A percentile compares a stretch with the other conserved stretches of the same genome.
Conservation (phyloP, 345 rosid species). For the Eutrema yunnanense region DNA sequence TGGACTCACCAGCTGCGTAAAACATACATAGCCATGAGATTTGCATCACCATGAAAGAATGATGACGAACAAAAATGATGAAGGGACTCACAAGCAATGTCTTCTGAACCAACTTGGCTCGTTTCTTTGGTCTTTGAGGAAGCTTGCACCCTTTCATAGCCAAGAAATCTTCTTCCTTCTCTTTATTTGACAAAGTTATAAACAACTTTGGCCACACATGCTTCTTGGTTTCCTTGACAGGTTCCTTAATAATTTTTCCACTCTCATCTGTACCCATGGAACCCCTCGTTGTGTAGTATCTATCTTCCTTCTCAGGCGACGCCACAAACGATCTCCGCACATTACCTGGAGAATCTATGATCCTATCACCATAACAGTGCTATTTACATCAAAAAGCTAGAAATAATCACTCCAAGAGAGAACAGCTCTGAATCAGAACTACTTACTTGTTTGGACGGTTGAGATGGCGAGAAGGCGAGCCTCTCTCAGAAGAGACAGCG, state of each 20-base stretch:
- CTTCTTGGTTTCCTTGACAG: constrained; percentile 54
- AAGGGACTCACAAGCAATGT: constrained; percentile 57
- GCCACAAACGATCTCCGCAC: constrained; percentile 40
- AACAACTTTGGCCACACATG: constrained; percentile 74
- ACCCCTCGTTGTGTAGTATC: constrained; percentile 77
- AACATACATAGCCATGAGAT: background rate
- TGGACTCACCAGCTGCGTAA: constrained; percentile 73
- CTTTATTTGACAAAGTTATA: constrained; percentile 73
- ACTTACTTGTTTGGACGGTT: constrained; percentile 53
- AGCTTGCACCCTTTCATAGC: constrained; percentile 94
- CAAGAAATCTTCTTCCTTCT: constrained; percentile 92
- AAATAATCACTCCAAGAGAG: background rate
- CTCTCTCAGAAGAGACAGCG: constrained; percentile 40
- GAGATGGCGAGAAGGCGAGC: constrained; percentile 45
- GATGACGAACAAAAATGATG: background rate
- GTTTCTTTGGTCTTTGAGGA: constrained; percentile 87
- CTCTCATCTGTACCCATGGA: constrained; percentile 63
- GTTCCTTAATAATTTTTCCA: constrained; percentile 48
- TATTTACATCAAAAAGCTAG: background rate
- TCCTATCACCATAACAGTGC: constrained; percentile 36
- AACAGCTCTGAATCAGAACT: background rate
- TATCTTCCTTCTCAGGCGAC: constrained; percentile 74
- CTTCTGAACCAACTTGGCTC: constrained; percentile 84
- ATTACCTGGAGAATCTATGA: constrained; percentile 39
- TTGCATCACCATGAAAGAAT: background rate